These are phyloP conservation scores for Purpureocillium lavendulum DNA, from an alignment of 2,329 filamentous ascomycete genomes.

Conservation along the genomic window DNA sequence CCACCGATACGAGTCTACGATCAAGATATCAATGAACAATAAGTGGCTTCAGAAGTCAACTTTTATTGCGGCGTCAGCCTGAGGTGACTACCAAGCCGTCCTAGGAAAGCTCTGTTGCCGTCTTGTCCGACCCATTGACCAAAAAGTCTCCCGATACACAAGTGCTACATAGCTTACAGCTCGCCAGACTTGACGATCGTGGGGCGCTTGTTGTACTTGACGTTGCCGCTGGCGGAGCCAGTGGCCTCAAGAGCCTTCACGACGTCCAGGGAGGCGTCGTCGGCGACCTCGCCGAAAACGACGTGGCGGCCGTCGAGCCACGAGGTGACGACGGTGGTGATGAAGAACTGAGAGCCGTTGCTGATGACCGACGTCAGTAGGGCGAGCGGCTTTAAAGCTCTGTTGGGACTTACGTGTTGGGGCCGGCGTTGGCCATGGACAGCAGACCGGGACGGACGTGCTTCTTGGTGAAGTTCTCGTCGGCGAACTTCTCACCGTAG, in stretches of 20 bases:
- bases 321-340: constrained; percentile 84
- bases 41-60: constrained; percentile 1
- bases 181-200: constrained; percentile 48
- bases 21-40: no score
- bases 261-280: constrained; percentile 37
- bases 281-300: constrained; percentile 70
- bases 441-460: constrained; percentile 71
- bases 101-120: not conserved
- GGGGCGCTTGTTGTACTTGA: constrained; percentile 49
- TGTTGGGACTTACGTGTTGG: constrained; percentile 64
- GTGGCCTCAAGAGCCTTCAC: constrained; percentile 56
- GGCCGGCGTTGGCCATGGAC: constrained; percentile 92
- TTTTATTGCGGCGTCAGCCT: not conserved
- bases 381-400: not conserved
- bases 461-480: constrained; percentile 80
- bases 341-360: constrained; percentile 97
- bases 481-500: constrained; percentile 89
- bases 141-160: constrained; percentile 2
- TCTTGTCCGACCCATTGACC: no score
- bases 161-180: constrained; percentile 28
- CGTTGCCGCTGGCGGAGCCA: constrained; percentile 44
- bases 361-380: constrained; percentile 43
- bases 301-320: constrained; percentile 82
- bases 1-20: no score
- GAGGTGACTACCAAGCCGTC: not conserved